Evolutionary conservation across 331 rosid genomes (phyloP).

Genomic region (Telfairia occidentalis): DNA sequence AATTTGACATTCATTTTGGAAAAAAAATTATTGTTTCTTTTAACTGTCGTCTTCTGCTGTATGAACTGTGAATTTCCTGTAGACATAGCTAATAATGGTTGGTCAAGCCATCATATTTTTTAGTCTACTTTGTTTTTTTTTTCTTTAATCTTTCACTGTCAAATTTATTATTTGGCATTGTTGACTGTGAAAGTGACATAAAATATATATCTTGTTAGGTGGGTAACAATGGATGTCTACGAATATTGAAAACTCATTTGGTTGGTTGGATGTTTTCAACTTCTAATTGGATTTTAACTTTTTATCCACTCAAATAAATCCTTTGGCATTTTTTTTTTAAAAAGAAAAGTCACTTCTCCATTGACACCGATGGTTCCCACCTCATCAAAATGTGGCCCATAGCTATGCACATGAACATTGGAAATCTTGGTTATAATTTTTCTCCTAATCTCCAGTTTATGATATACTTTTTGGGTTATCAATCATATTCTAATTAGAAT

Average conservation of each 20-base stretch:
- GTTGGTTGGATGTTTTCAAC: background rate
- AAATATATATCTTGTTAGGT: background rate
- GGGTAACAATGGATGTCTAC: background rate
- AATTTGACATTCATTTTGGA: background rate
- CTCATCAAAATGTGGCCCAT: background rate
- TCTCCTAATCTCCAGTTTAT: background rate
- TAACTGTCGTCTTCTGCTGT: background rate
- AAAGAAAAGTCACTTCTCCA: background rate
- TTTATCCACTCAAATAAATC: background rate
- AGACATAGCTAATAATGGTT: background rate
- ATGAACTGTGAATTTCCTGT: background rate
- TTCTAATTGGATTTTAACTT: background rate
- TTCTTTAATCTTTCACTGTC: background rate
- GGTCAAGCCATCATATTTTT: background rate
- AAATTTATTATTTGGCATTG: background rate
- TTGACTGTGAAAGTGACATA: background rate
- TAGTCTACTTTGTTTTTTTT: background rate
- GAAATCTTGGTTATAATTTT: background rate
- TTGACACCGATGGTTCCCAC: background rate
- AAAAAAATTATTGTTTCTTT: background rate
- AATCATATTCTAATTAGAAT: background rate
- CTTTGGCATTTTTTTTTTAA: background rate
- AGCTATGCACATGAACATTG: background rate
- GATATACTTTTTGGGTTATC: background rate
- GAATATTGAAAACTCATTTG: background rate